These are phyloP conservation scores for Amaranthus hypochondriacus DNA, from an alignment of 148 eudicot genomes.

Conservation along the genomic window DNA sequence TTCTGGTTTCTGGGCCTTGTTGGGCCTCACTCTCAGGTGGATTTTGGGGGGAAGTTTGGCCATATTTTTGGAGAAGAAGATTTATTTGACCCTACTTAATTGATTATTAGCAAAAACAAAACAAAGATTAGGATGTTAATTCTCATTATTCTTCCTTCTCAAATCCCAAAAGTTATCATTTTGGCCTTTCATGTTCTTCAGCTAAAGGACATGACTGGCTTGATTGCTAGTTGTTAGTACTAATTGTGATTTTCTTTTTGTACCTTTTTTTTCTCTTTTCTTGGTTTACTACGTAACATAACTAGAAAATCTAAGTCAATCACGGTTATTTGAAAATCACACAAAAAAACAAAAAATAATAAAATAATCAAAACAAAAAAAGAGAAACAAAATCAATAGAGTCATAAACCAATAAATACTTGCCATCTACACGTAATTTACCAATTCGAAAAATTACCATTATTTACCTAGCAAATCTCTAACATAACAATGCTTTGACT, in stretches of 20 bases:
- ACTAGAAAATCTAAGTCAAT: too few relatives aligned
- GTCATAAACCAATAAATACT: too few relatives aligned
- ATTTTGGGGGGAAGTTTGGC: slow-evolving; percentile 1
- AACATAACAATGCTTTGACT: neutral
- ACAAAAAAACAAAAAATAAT: too few relatives aligned
- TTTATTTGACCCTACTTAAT: slow-evolving; percentile 15
- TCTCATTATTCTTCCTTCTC: neutral
- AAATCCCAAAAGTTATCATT: slow-evolving; percentile 8
- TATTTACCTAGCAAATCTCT: too few relatives aligned
- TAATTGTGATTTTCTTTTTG: slow-evolving; percentile 22
- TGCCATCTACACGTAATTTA: too few relatives aligned
- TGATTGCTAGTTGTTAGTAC: neutral
- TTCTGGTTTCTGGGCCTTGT: slow-evolving; percentile 23
- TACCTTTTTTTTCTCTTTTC: slow-evolving; percentile 6
- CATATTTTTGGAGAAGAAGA: neutral
- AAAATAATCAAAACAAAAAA: too few relatives aligned
- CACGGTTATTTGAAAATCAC: too few relatives aligned
- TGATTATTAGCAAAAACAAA: slow-evolving; percentile 7
- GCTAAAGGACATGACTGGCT: slow-evolving; percentile 1
- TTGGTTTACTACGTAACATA: neutral
- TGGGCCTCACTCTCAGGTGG: slow-evolving; percentile 30
- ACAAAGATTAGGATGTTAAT: slow-evolving; percentile 19
- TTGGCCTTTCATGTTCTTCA: slow-evolving; percentile 15
- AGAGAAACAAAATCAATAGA: too few relatives aligned
- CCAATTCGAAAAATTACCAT: too few relatives aligned